Evolutionary conservation across 1,284 basidiomycete genomes (phyloP), one percentile per base, ranked within the genome.

Genomic region (Sparassis latifolia): DNA sequence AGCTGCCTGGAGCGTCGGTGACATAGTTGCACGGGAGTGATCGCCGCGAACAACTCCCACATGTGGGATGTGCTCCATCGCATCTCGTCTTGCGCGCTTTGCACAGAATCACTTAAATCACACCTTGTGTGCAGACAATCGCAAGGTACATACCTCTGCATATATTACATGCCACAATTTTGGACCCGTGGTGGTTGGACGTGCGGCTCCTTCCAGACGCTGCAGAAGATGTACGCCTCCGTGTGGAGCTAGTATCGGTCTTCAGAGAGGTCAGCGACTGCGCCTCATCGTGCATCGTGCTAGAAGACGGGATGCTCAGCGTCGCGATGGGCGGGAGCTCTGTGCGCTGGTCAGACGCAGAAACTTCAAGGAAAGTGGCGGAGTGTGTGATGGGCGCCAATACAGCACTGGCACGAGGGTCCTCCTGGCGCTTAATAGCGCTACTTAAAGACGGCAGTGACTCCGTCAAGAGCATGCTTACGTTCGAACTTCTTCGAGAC

Each of bases 81-180:
- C 87, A 90, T 64, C 87, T 84, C 12, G 88, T 90, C 70, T 90
- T 90, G 51, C 87, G 86, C 33, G 86, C 88, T 89, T 57, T 39
- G 58, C 46, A 43, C 31, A 45, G 10, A n/a, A 33, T 52, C 47
- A 43, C 43, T 31, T 27, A 7, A 28, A 10, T 27, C 6, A 27
- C 40, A 6, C 6, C 4, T 9, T 44, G 33, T n/a, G 2, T 41
- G 27, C 20, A 45, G 7, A 10, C 12, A 30, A 37, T 20, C 33
- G 48, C 53, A 53, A 55, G 20, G 44, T 44, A 43, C 80, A 52
- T 61, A 89, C 87, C 85, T 73, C 87, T 77, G 69, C 87, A 89
- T 62, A 86, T 86, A 65, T 89, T 89, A 68, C 86, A 89, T 6
- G 86, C 86, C 33, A 89, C 87, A 20, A 89, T 84, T 63, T 89